Base-by-base conservation (phyloP, 2,329 filamentous ascomycete species). In the Penicillium sp. region DNA sequence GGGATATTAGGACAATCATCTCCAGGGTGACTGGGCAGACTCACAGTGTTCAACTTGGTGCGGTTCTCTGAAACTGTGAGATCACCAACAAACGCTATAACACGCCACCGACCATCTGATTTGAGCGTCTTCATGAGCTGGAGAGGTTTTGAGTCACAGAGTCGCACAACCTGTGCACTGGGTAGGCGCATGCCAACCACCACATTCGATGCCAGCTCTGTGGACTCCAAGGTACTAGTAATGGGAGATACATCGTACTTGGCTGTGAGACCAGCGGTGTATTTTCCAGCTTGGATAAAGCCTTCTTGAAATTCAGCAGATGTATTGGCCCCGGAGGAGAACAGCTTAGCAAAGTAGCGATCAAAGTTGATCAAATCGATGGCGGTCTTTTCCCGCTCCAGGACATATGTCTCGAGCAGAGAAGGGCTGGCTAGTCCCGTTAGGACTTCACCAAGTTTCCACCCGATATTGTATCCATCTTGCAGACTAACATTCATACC, bases 311-410 rank as follows among this genome's bases (percentile, higher is more conserved):
- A 86, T 35, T 82, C 75, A 2, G 81, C 77, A 0, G 77, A 70
- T 8, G 80, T 75, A 14, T 77, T 69, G 1, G 62, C 63, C 29
- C 78, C 76, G 0, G 78, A 75, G 1, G 78, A 81, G 64, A 87
- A 87, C 27, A 85, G 70, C 60, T 78, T 79, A 0, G 81, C 78
- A 63, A 82, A 83, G 50, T 78, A 75, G 1, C 81, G 78, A 62
- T 88, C 85, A 57, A 88, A 88, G 4, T 83, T 80, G 57, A 88
- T 87, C 13, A 89, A 74, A 53, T 87, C 83, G 0, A 75, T 75
- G 10, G 83, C 83, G 1, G 81, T 80, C 66, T 78, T 77, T 62
- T 81, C 76, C 2, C 83, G 75, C 66, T 86, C 83, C 3, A 77
- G 62, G 1, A 82, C 78, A 54, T 86, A 86, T 1, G 83, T 85